Evolutionary conservation across 1,284 basidiomycete genomes (phyloP), one percentile per base, ranked within the genome.

Genomic region (Leccinum pseudoinsigne): DNA sequence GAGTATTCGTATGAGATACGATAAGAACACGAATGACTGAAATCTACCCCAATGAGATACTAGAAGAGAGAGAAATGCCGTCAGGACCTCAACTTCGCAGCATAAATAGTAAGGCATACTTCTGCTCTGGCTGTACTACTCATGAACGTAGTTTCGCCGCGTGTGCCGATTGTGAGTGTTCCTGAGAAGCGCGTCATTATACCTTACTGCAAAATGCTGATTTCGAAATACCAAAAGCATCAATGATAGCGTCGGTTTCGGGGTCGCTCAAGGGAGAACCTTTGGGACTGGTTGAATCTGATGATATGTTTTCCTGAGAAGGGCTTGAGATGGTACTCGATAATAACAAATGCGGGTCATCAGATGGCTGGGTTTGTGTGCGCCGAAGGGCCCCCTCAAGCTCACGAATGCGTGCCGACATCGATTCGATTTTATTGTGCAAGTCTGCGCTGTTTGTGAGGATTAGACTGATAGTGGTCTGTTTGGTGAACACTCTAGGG

Each of bases 381-480:
- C 70, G 72, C 26, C 76, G 73, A 40, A 90, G 78, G 1, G 82
- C 86, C 31, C 79, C 78, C 69, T 90, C 88, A 2, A 90, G 81
- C 55, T 84, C 81, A 26, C 80, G 79, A 53, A 88, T 84, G 18
- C 87, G 84, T 5, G 76, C 70, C 56, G 80, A 77, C 59, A 89
- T 79, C 5, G 75, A 70, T 38, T 86, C 85, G 12, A 90, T 85
- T 66, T 83, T 81, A 62, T 83, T 83, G 72, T 90, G 87, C 11
- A 90, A 77, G 65, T 90, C 87, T 67, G 85, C 84, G 1, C 86
- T 88, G 67, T 84, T 86, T 11, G 87, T 81, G 16, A 89, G 81
- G 31, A 88, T 77, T 63, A 87, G 79, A 51, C 86, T 86, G 67
- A 14, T 8, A 31, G 31, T 14, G 4, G 16, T 51, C 5, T 34